Evolutionary conservation across 1,139 yeast genomes (phyloP), one percentile per base, ranked within the genome.

Genomic region (Arxiozyma slooffiae): DNA sequence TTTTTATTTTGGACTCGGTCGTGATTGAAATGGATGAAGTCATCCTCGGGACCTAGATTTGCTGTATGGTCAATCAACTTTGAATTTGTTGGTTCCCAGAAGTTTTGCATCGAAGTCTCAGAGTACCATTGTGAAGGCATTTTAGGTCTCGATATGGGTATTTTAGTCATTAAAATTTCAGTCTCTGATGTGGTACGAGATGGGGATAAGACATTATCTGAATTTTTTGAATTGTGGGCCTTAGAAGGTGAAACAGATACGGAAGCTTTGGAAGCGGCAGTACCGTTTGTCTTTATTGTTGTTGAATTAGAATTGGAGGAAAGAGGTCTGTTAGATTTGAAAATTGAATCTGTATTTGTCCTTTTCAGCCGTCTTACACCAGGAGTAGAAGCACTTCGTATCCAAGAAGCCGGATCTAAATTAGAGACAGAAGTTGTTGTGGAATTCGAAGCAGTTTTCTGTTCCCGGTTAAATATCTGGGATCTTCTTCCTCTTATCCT

Each of bases 301-400:
- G n/a, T n/a, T n/a, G n/a, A n/a, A n/a, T n/a, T n/a, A n/a, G n/a
- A n/a, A n/a, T n/a, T n/a, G n/a, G n/a, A n/a, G n/a, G n/a, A n/a
- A n/a, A n/a, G n/a, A n/a, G n/a, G n/a, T n/a, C n/a, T n/a, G n/a
- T n/a, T n/a, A n/a, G n/a, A 14, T 30, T 30, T 30, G 3, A 6
- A 14, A 11, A 14, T 11, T 11, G 36, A 30, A 6, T 30, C 36
- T 14, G 36, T 2, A 30, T 30, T 11, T 14, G 36, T 14, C n/a
- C 14, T 30, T 30, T 30, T 30, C 36, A 30, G 18, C 18, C 44
- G 43, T 16, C 48, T 40, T 4, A 52, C 34, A 41, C 47, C 47
- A 4, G 54, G 48, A 3, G 54, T 49, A 1, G 54, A 52, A 3
- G 54, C 52, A 46, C 52, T 49, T 11, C 54, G 38, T n/a, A 52